Percentiles rank a stretch among this genome's conserved stretches.
phyloP scores from a whole-genome alignment of 2,329 filamentous ascomycete species.

The Raffaelea deltoideospora region DNA sequence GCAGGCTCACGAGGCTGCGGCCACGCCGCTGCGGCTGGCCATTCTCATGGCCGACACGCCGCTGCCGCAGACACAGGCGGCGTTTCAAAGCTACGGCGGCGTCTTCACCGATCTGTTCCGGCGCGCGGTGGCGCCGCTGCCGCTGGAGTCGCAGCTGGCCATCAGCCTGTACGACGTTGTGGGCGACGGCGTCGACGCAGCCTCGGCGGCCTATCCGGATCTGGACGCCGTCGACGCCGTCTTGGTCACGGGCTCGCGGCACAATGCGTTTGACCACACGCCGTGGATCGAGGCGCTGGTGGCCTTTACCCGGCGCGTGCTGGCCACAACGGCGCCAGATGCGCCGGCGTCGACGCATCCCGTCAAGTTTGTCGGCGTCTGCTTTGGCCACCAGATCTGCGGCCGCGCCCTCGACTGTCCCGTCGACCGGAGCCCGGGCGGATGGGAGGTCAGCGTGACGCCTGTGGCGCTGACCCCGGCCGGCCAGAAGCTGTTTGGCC shows the following conservation, averaged over 20 bases:
- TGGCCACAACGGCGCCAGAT: constrained; percentile 19
- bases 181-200: constrained; percentile 30
- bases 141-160: constrained; percentile 31
- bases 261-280: constrained; percentile 58
- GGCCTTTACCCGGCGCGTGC: constrained; percentile 41
- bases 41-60: constrained; percentile 81
- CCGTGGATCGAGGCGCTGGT: constrained; percentile 67
- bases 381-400: constrained; percentile 80
- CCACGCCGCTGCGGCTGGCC: constrained; percentile 56
- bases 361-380: constrained; percentile 63
- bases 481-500: constrained; percentile 57
- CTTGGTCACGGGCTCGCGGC: constrained; percentile 61
- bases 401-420: constrained; percentile 54
- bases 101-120: constrained; percentile 49
- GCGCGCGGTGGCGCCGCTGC: constrained; percentile 30
- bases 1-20: constrained; percentile 6
- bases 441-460: constrained; percentile 73
- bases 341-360: constrained; percentile 32
- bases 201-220: constrained; percentile 62
- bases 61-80: constrained; percentile 42
- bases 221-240: constrained; percentile 67
- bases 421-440: constrained; percentile 50
- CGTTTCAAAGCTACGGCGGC: constrained; percentile 58
- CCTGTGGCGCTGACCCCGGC: constrained; percentile 50
- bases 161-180: constrained; percentile 61